Conservation (phyloP, 257 asterid species). For the Solanum bulbocastanum region DNA sequence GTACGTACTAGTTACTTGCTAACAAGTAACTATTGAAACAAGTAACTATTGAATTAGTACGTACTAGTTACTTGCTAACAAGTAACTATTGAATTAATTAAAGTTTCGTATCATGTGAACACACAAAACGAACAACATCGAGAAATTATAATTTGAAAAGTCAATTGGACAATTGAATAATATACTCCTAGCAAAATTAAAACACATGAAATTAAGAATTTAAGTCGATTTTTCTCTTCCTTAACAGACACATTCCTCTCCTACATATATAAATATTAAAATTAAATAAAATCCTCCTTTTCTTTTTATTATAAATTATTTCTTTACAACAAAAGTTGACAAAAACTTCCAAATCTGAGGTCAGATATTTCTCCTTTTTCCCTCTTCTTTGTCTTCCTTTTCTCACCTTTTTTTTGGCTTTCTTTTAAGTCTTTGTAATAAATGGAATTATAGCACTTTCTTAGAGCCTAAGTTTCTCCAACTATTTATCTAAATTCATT, state of each 20-base stretch:
- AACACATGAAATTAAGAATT: not conserved
- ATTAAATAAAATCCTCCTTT: not conserved
- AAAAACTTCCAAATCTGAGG: not conserved
- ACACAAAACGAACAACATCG: not conserved
- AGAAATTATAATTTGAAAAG: not conserved
- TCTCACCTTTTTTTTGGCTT: not conserved
- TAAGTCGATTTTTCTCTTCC: not conserved
- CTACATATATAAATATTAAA: not conserved
- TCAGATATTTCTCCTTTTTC: not conserved
- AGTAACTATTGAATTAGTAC: no score
- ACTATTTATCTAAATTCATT: not conserved
- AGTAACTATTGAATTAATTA: not conserved
- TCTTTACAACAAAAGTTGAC: not conserved
- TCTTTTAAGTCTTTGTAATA: not conserved
- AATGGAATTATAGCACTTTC: not conserved
- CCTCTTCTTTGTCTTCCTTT: not conserved
- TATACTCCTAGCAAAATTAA: not conserved
- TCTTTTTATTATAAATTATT: not conserved
- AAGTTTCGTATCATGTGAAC: not conserved
- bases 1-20: not conserved
- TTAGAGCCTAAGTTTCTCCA: not conserved
- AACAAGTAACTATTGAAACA: not conserved
- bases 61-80: not conserved
- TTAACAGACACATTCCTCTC: not conserved
- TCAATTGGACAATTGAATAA: not conserved